Evolutionary conservation across 305 asterid genomes (phyloP).

Genomic region (Fraxinus xanthoxyloides): DNA sequence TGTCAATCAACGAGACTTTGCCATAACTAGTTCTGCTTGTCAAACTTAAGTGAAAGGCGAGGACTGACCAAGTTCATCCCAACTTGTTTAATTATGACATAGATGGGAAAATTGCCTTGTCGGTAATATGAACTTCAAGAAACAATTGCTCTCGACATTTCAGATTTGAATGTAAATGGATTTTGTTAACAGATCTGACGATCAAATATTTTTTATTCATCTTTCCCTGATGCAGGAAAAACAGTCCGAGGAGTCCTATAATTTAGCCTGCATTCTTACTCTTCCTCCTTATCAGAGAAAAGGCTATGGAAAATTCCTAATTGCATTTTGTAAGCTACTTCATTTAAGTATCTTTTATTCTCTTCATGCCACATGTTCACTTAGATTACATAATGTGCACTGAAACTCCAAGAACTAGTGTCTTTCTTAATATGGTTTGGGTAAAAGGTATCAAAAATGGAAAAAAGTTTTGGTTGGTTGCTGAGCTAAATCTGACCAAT

Average conservation of each 20-base stretch:
- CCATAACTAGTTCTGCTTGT: not conserved
- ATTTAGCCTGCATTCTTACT: constrained; percentile 92
- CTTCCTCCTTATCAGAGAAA: constrained; percentile 99
- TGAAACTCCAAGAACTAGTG: not conserved
- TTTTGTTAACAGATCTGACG: not conserved
- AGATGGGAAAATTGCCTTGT: not conserved
- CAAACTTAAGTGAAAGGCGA: not conserved
- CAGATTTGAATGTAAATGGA: not conserved
- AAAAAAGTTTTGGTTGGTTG: not conserved
- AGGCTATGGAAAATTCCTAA: constrained; percentile 97
- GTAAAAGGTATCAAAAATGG: not conserved
- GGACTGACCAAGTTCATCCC: not conserved
- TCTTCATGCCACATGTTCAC: not conserved
- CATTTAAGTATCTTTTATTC: not conserved
- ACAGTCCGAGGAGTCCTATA: constrained; percentile 98
- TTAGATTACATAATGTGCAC: not conserved
- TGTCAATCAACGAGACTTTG: not conserved
- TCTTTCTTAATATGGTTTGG: not conserved
- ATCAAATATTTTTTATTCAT: constrained; percentile 12
- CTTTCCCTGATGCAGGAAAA: constrained; percentile 66
- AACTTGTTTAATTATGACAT: not conserved
- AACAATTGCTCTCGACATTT: not conserved
- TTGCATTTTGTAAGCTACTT: constrained; percentile 75
- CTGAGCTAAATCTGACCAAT: not conserved
- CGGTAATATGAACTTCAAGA: not conserved